Conservation (phyloP, 345 rosid species). For the Laguncularia racemosa region DNA sequence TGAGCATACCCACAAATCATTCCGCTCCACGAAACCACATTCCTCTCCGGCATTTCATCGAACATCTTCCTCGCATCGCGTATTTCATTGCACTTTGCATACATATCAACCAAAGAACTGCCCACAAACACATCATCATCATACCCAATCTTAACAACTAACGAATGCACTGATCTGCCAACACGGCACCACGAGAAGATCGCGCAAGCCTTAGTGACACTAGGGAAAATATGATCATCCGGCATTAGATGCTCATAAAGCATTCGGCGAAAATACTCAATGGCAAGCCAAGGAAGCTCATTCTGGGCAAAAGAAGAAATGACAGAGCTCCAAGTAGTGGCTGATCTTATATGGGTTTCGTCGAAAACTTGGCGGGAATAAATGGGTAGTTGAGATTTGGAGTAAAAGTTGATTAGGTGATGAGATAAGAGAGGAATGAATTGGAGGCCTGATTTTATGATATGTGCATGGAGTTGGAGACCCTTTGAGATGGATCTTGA, state of each 20-base stretch:
- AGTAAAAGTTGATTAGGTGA: constrained; percentile 81
- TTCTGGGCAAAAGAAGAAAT: constrained; percentile 79
- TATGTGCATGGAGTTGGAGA: constrained; percentile 64
- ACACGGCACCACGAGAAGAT: constrained; percentile 46
- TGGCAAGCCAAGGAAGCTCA: constrained; percentile 64
- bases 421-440: constrained; percentile 62
- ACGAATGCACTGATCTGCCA: constrained; percentile 56
- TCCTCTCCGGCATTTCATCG: constrained; percentile 76
- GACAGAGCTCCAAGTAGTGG: constrained; percentile 90
- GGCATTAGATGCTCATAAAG: constrained; percentile 33
- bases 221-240: constrained; percentile 75
- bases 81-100: constrained; percentile 62
- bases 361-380: constrained; percentile 49
- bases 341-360: constrained; percentile 31
- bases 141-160: constrained; percentile 54
- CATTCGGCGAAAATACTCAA: constrained; percentile 61
- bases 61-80: constrained; percentile 55
- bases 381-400: constrained; percentile 66
- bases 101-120: constrained; percentile 84
- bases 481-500: constrained; percentile 49
- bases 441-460: constrained; percentile 62
- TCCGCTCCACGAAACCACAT: constrained; percentile 93
- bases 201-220: constrained; percentile 69
- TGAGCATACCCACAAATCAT: constrained; percentile 85
- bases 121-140: constrained; percentile 67